A percentile compares a stretch with the other conserved stretches of the same genome.
Evolutionary conservation across 768 basidiomycete genomes (phyloP).

Genomic region (Tremella mesenterica): DNA sequence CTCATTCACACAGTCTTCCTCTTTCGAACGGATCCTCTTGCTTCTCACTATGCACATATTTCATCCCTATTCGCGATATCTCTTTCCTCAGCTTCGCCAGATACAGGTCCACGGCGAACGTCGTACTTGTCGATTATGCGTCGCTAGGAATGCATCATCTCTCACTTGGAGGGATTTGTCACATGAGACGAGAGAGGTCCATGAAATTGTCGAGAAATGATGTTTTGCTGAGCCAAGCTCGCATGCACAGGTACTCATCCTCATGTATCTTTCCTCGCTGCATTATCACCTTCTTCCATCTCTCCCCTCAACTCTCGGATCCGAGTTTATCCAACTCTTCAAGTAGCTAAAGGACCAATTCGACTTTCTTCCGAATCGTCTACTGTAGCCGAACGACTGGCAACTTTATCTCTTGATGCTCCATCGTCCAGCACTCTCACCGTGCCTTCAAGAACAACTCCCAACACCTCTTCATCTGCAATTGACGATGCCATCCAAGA

Average conservation of each 20-base stretch:
- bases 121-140: no score
- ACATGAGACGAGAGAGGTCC: no score
- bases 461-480: neutral
- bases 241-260: slow-evolving; percentile 7
- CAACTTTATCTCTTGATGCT: slow-evolving; percentile 7
- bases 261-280: neutral
- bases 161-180: no score
- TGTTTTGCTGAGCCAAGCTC: slow-evolving; percentile 14
- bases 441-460: slow-evolving; percentile 7
- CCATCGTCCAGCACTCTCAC: no score
- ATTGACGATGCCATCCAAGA: neutral
- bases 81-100: no score
- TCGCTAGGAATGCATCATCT: no score
- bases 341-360: slow-evolving; percentile 4
- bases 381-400: slow-evolving; percentile 13
- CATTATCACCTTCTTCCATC: neutral
- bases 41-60: no score
- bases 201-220: no score
- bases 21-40: no score
- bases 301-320: neutral
- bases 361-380: neutral
- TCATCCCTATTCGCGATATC: no score
- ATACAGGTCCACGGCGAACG: no score
- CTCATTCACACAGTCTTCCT: no score
- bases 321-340: slow-evolving; percentile 32